Conservation (phyloP, 208 protist species). For the Acanthamoeba royreba region DNA sequence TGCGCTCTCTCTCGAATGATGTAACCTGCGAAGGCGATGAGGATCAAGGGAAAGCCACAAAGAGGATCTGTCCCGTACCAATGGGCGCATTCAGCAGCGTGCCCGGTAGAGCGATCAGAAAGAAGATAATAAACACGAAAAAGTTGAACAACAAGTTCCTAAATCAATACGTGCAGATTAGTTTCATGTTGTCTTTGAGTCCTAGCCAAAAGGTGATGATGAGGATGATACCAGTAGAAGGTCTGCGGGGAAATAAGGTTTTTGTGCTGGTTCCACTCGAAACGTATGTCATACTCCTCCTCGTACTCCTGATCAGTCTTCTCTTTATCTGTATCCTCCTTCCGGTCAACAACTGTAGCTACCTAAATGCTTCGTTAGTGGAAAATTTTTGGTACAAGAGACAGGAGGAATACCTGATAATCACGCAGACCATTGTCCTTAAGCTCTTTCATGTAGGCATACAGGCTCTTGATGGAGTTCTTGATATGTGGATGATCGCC, state of each 20-base stretch:
- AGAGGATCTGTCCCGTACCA: too few species aligned
- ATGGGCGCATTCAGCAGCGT: constrained; percentile 83
- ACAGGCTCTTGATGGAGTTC: constrained; percentile 81
- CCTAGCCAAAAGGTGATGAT: not conserved
- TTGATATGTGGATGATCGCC: constrained; percentile 78
- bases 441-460: constrained; percentile 79
- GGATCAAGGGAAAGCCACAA: constrained; percentile 12
- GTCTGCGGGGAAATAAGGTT: not conserved
- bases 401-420: too few species aligned
- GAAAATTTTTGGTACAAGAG: too few species aligned
- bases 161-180: not conserved
- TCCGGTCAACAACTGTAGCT: not conserved
- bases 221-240: not conserved
- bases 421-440: constrained; percentile 35
- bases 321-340: not conserved
- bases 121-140: constrained; percentile 84
- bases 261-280: constrained; percentile 2
- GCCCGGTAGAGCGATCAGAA: constrained; percentile 84
- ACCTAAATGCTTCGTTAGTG: not conserved
- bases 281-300: constrained; percentile 9
- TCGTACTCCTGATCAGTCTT: not conserved
- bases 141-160: not conserved
- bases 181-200: not conserved
- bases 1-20: constrained; percentile 76
- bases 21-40: not conserved